Conservation (phyloP, 2,329 filamentous ascomycete species). For the Nothomitra cinnamomea region DNA sequence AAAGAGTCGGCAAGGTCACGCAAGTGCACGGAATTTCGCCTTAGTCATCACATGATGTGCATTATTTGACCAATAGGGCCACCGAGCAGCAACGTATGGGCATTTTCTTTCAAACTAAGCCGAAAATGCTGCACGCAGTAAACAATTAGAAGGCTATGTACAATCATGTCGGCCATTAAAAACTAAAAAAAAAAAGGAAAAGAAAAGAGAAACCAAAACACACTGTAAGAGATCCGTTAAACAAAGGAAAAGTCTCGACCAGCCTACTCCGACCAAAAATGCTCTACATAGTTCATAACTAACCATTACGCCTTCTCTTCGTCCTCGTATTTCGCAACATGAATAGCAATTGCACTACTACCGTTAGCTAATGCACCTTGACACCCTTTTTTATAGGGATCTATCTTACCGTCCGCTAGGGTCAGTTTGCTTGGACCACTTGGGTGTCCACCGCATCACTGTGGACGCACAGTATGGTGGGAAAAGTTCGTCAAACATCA, state of each 20-base stretch:
- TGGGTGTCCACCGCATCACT: slow-evolving; percentile 92
- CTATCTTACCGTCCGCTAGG: slow-evolving; percentile 65
- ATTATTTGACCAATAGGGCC: no score
- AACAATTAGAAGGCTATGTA: no score
- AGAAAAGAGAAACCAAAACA: no score
- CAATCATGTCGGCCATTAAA: no score
- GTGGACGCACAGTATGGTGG: slow-evolving; percentile 79
- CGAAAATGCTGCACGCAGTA: no score
- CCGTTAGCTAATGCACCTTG: background rate
- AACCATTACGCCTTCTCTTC: slow-evolving; percentile 12
- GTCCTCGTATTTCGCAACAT: slow-evolving; percentile 55
- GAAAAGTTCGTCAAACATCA: slow-evolving; percentile 99
- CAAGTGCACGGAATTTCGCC: background rate
- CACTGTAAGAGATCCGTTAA: no score
- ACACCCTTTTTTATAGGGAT: background rate
- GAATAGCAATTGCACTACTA: slow-evolving; percentile 54
- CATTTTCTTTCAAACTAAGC: no score
- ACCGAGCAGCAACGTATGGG: no score
- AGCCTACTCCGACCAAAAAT: no score
- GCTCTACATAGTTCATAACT: no score
- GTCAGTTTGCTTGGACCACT: slow-evolving; percentile 91
- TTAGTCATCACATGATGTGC: background rate
- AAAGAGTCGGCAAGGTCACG: background rate
- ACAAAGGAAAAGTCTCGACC: no score
- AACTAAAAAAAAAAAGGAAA: no score